Conservation (phyloP, 2,329 filamentous ascomycete genomes). For the Leptosphaerulina australis region DNA sequence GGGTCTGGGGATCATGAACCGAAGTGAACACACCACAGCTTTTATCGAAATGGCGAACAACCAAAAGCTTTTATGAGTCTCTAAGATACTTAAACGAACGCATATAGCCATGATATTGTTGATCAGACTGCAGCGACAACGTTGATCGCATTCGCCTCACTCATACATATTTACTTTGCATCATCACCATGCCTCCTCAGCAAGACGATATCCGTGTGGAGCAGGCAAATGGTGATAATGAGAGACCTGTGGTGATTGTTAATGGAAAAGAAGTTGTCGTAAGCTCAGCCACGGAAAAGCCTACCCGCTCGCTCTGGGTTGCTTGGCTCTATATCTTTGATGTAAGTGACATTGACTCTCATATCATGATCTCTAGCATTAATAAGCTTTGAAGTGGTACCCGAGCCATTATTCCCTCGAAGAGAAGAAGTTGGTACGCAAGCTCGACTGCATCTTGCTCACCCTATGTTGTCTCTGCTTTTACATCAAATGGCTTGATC, state of each 20-base stretch:
- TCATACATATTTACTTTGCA: not conserved
- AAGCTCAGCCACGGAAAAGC: conserved; percentile 30
- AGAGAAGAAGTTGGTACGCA: conserved; percentile 27
- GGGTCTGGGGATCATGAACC: conserved; percentile 14
- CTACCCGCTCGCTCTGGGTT: conserved; percentile 17
- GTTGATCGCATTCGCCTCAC: not conserved
- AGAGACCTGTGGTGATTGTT: conserved; percentile 16
- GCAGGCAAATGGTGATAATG: conserved; percentile 1
- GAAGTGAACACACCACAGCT: conserved; percentile 11
- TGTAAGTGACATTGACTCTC: not conserved
- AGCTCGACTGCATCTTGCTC: conserved; percentile 28
- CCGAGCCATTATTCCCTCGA: conserved; percentile 28
- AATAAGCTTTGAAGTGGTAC: conserved; percentile 20
- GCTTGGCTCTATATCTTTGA: conserved; percentile 32
- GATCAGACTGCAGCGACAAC: not conserved
- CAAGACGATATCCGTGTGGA: conserved; percentile 11
- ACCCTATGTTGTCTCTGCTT: conserved; percentile 32
- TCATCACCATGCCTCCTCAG: conserved; percentile 3
- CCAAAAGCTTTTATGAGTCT: not conserved
- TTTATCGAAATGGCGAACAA: not conserved
- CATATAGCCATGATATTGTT: not conserved
- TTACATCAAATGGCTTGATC: conserved; percentile 33
- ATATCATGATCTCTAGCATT: not conserved
- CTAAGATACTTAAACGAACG: conserved; percentile 6
- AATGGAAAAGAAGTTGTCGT: conserved; percentile 25